These are phyloP conservation scores for Fusarium sp. DNA, from an alignment of 2,329 filamentous ascomycete genomes.

Conservation along the genomic window DNA sequence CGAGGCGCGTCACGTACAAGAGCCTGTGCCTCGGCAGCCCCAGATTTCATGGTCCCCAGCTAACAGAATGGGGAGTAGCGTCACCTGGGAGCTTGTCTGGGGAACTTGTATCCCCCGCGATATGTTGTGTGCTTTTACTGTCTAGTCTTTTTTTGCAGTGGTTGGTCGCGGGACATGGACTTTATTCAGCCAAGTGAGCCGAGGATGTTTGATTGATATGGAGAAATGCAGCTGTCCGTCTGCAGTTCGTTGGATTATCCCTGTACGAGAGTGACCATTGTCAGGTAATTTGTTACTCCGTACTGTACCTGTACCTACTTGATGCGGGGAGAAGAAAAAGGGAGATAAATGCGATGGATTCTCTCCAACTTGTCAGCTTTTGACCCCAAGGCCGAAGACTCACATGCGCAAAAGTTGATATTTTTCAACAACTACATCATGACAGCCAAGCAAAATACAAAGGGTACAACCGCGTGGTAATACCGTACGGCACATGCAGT, in stretches of 20 bases:
- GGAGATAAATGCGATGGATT: neutral
- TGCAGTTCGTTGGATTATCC: slow-evolving; percentile 8
- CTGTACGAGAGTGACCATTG: neutral
- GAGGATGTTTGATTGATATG: slow-evolving; percentile 33
- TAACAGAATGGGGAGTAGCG: slow-evolving; percentile 34
- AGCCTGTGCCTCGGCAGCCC: slow-evolving; percentile 48
- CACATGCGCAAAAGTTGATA: slow-evolving; percentile 12
- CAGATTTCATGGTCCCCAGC: slow-evolving; percentile 40
- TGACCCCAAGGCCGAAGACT: slow-evolving; percentile 13
- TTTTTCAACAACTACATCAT: neutral
- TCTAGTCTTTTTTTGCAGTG: neutral
- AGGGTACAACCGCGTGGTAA: neutral
- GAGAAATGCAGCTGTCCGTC: slow-evolving; percentile 9
- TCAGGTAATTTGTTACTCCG: neutral
- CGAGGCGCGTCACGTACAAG: slow-evolving; percentile 41
- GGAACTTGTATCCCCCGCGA: slow-evolving; percentile 13
- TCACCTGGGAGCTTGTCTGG: slow-evolving; percentile 4
- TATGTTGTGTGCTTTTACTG: neutral
- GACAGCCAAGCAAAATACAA: slow-evolving; percentile 6
- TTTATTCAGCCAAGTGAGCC: slow-evolving; percentile 38
- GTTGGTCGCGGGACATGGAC: slow-evolving; percentile 22
- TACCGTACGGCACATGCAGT: slow-evolving; percentile 20
- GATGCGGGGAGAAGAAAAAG: neutral
- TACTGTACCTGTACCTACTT: neutral
- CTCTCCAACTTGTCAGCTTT: slow-evolving; percentile 29